Evolutionary conservation across 1,284 basidiomycete species (phyloP), one percentile per base, ranked within the genome.

Genomic region (Tremellales sp.): DNA sequence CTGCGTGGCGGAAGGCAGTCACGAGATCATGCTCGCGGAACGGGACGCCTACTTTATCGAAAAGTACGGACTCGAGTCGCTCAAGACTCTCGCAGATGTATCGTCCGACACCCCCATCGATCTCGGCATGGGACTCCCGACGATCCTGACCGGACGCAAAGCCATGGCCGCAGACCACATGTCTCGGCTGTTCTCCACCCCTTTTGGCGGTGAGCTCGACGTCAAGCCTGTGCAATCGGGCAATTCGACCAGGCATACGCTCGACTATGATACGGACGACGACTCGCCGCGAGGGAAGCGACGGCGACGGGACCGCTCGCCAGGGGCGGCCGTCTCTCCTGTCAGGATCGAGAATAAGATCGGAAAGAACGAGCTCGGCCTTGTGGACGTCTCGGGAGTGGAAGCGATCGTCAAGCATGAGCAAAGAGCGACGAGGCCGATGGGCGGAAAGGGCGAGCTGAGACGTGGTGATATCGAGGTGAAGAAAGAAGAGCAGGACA

Each of bases 1-100:
- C 21, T 81, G 77, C 51, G 68, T 88, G 52, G 35, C 56, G 36
- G 60, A 39, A 1, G 68, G 71, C 1, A 67, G 66, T 4, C 57
- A 61, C 16, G 58, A 56, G 4, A 45, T 47, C 3, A 58, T 73
- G 10, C 40, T 51, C 6, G 13, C 13, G 0, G 65, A 67, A 37
- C 36, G 58, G n/a, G 51, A 62, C 34, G 18, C 31, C 5, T 65
- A 46, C 33, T 35, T 54, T 24, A 39, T 38, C 5, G 19, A 32
- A 5, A 46, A 42, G 25, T 49, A 43, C 26, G 47, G 40, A 9
- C 19, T 27, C 13, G 43, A 26, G n/a, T n/a, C 10, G 16, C 10
- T 16, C 8, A 18, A 9, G 9, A 10, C 7, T 7, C n/a, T 36
- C 34, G 34, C 8, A 19, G 8, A 8, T 19, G 34, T 18, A 8